Evolutionary conservation across 495 filamentous ascomycete species (phyloP).

Genomic region (Patellaria atrata): DNA sequence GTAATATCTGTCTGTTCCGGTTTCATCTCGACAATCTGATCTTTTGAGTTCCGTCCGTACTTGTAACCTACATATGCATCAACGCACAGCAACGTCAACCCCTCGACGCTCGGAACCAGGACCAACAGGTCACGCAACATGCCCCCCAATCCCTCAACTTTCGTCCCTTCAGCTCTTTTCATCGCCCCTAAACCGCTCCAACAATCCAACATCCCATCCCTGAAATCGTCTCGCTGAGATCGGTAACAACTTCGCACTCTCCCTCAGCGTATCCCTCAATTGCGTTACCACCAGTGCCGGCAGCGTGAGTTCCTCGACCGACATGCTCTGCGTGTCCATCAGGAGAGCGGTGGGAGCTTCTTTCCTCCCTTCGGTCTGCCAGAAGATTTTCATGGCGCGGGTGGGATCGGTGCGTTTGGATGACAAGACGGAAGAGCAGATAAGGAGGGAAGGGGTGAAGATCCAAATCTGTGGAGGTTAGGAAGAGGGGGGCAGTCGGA

Average conservation of each 20-base stretch:
- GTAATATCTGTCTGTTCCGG: too few relatives aligned
- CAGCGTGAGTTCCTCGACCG: constrained; percentile 18
- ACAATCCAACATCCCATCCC: constrained; percentile 23
- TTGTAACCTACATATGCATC: too few relatives aligned
- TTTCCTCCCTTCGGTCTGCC: constrained; percentile 6
- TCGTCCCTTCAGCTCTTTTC: constrained; percentile 7
- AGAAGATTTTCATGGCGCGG: constrained; percentile 25
- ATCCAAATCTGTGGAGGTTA: constrained; percentile 16
- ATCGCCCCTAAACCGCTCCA: constrained; percentile 20
- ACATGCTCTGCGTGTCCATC: constrained; percentile 3
- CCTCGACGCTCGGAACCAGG: too few relatives aligned
- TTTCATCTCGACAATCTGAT: too few relatives aligned
- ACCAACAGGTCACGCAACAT: too few relatives aligned
- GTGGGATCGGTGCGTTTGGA: constrained; percentile 13
- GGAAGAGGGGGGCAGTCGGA: not conserved
- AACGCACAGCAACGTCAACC: too few relatives aligned
- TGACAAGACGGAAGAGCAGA: constrained; percentile 21
- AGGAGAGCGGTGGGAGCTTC: constrained; percentile 1
- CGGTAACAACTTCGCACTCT: constrained; percentile 18
- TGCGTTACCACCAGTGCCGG: constrained; percentile 4
- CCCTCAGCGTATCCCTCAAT: constrained; percentile 11
- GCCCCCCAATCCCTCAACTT: too few relatives aligned
- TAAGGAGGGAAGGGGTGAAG: constrained; percentile 24
- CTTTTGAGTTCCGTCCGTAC: too few relatives aligned
- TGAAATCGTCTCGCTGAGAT: constrained; percentile 18